A percentile compares a stretch with the other conserved stretches of the same genome.
phyloP scores from a whole-genome alignment of 2,329 filamentous ascomycete species.

The Venturia carpophila region DNA sequence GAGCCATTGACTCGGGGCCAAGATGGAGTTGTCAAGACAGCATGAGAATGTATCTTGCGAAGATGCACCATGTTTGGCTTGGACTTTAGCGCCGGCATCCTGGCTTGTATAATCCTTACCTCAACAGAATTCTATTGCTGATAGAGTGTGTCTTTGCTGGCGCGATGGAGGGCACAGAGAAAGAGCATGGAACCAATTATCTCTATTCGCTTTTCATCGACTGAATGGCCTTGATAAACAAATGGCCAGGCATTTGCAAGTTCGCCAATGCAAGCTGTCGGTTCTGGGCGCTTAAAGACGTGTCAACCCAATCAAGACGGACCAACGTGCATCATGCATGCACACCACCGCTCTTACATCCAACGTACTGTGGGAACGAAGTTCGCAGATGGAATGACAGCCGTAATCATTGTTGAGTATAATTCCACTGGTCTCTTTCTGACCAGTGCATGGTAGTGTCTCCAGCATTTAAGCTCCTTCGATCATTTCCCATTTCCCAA shows the following conservation, averaged over 20 bases:
- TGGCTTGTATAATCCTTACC: not conserved
- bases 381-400: not conserved
- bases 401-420: not conserved
- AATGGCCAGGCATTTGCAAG: not conserved
- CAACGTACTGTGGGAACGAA: not conserved
- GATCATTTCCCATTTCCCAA: not conserved
- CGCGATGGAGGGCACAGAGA: not conserved
- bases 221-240: not conserved
- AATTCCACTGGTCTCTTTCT: not conserved
- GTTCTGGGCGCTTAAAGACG: not conserved
- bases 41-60: not conserved
- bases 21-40: too few relatives aligned
- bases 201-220: not conserved
- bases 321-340: constrained; percentile 6
- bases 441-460: not conserved
- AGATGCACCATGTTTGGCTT: not conserved
- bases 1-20: too few relatives aligned
- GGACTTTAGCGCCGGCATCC: not conserved
- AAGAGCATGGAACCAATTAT: not conserved
- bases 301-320: not conserved
- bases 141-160: not conserved
- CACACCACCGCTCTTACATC: not conserved
- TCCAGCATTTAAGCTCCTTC: not conserved
- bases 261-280: not conserved
- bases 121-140: not conserved